Conservation (phyloP, 768 basidiomycete genomes). For the Mycena indigotica region DNA sequence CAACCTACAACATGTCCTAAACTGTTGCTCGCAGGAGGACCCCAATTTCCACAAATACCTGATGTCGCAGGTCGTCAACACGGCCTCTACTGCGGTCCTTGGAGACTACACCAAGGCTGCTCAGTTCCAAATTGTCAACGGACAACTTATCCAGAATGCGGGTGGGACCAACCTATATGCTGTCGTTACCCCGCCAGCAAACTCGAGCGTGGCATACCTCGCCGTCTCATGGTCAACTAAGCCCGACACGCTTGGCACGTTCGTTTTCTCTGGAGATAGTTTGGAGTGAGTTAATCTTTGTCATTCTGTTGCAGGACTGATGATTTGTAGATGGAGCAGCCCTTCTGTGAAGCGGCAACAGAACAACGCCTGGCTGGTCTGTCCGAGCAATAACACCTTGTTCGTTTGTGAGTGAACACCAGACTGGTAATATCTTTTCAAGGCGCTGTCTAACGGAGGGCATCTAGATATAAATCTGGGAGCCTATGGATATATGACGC, state of each 20-base stretch:
- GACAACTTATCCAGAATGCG: conserved; percentile 57
- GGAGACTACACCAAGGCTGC: conserved; percentile 53
- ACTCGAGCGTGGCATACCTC: conserved; percentile 51
- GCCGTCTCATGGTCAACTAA: conserved; percentile 50
- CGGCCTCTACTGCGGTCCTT: conserved; percentile 51
- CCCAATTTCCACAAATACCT: conserved; percentile 68
- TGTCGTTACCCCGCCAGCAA: conserved; percentile 46
- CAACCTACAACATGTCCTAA: not conserved
- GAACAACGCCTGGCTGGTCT: conserved; percentile 61
- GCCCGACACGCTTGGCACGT: conserved; percentile 50
- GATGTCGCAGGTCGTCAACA: conserved; percentile 47
- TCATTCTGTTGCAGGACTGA: not conserved
- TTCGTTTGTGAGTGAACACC: conserved; percentile 11
- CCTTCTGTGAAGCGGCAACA: conserved; percentile 53
- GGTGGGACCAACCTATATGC: conserved; percentile 50
- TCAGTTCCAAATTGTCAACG: conserved; percentile 57
- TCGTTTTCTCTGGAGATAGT: conserved; percentile 59
- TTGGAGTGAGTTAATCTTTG: conserved; percentile 35
- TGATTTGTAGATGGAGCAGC: conserved; percentile 43
- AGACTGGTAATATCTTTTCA: not conserved
- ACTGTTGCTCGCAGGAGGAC: conserved; percentile 38
- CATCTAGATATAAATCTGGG: conserved; percentile 51
- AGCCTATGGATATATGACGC: conserved; percentile 55
- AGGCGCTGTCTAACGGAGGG: no score
- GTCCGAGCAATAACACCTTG: conserved; percentile 34